Conservation (phyloP, 2,329 filamentous ascomycete genomes). For the Xylaria sp. region DNA sequence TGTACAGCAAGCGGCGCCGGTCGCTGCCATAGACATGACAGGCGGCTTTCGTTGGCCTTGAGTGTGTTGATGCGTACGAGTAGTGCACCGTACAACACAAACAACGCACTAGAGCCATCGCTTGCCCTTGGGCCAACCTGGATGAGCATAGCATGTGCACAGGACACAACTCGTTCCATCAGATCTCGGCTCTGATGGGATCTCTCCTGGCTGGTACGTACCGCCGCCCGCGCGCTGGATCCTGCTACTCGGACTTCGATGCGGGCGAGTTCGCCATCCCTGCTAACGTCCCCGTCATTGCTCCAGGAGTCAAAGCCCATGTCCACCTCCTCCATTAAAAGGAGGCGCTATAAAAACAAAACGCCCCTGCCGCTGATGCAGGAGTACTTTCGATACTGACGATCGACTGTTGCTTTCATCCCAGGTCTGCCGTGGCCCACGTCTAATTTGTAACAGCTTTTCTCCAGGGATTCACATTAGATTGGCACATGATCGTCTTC, state of each 20-base stretch:
- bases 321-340: constrained; percentile 51
- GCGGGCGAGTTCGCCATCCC: constrained; percentile 44
- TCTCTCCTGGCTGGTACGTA: constrained; percentile 39
- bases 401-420: constrained; percentile 54
- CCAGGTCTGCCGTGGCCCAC: constrained; percentile 61
- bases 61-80: constrained; percentile 32
- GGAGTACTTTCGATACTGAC: constrained; percentile 51
- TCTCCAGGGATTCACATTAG: constrained; percentile 61
- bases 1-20: constrained; percentile 2
- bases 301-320: constrained; percentile 53
- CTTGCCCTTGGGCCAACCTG: constrained; percentile 55
- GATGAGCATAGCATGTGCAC: constrained; percentile 29
- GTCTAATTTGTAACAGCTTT: constrained; percentile 66
- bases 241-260: constrained; percentile 45
- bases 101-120: constrained; percentile 46
- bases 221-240: constrained; percentile 36
- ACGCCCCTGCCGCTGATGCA: constrained; percentile 53
- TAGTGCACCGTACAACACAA: constrained; percentile 29
- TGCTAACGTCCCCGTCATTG: constrained; percentile 49
- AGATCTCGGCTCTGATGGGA: constrained; percentile 44
- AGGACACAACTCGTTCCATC: constrained; percentile 34
- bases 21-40: constrained; percentile 9
- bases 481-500: constrained; percentile 64
- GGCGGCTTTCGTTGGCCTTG: constrained; percentile 20
- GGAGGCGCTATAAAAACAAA: constrained; percentile 53